Evolutionary conservation across 768 basidiomycete genomes (phyloP), one percentile per base, ranked within the genome.

Genomic region (Panellus pusillus): DNA sequence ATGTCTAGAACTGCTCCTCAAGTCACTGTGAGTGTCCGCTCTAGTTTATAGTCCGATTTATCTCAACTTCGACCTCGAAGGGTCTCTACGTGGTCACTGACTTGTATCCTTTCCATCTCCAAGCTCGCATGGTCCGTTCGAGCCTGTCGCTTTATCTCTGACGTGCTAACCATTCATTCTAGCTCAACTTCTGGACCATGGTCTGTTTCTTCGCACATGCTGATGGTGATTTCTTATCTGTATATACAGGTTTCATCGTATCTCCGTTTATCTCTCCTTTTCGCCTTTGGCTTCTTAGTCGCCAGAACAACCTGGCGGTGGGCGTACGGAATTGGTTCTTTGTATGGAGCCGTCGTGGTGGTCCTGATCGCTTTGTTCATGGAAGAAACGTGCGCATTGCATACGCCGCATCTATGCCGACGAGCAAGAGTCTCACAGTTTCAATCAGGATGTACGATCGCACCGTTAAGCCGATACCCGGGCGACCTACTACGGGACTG

Each of bases 121-220:
- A 86, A 69, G 83, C 84, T 15, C 76, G 83, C 29, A 84, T 82
- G 79, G 80, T 82, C 38, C 49, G 69, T 60, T 9, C 53, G 29
- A 24, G 4, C 31, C 35, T 15, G n/a, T 43, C 27, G 24, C 17
- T 8, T 15, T 6, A 38, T 24, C 32, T 27, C 15, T 35, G 47
- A 24, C 24, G 9, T 19, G 18, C 27, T 40, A 13, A 51, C 42
- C 14, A n/a, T 48, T 20, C 9, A 45, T 15, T 13, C 20, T 54
- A 86, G 83, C 74, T 87, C 32, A 86, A 84, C 58, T 68, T 83
- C 45, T 87, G 85, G 86, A 87, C 85, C 3, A 82, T 88, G 78
- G 32, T 35, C 14, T 35, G 32, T 9, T 35, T 2, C 9, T 35
- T 35, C 14, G 32, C 14, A 14, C 32, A 35, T 35, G 2, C 11